Evolutionary conservation across 2,329 filamentous ascomycete genomes (phyloP), one percentile per base, ranked within the genome.

Genomic region (Bipolaris oryzae): DNA sequence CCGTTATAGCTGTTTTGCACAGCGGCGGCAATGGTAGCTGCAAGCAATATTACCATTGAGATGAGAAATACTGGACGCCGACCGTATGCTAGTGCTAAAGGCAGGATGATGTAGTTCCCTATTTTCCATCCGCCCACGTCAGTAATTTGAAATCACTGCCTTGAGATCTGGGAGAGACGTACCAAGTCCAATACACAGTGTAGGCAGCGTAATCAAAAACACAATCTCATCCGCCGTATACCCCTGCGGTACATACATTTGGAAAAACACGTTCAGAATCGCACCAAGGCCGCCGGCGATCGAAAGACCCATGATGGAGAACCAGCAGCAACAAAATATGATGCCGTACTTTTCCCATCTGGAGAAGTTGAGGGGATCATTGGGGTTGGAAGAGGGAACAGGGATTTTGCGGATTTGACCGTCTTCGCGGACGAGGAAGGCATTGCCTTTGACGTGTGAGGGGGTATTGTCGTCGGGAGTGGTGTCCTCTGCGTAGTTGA

Each of bases 281-380:
- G 47, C 35, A 2, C 47, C 47, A 2, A 50, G n/a, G 1, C 47
- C 47, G n/a, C 47, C 11, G 0, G 38, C 47, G 3, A 50, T 39
- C 1, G 38, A 39, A 4, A 50, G 35, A 18, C 47, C 38, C 21
- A 50, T 41, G 47, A 50, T 50, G 23, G 35, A 41, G 13, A 50
- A 50, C 47, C 47, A 50, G 23, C 47, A 50, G 47, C 47, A 50
- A 16, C 35, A 50, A 5, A 42, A 39, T 15, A 50, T 31, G 25
- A 50, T 18, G 3, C 37, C 35, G 11, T 20, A 23, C 20, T 50
- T 50, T 11, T 42, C 35, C 47, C 47, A 50, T 3, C 9, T n/a
- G 0, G 15, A 7, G 6, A 42, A 25, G 47, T 50, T 50, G n/a
- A 50, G 47, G 7, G 47, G 47, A n/a, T 50, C 37, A 4, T 50